Base-by-base conservation (phyloP, 495 filamentous ascomycete species). In the Beverwykella pulmonaria region DNA sequence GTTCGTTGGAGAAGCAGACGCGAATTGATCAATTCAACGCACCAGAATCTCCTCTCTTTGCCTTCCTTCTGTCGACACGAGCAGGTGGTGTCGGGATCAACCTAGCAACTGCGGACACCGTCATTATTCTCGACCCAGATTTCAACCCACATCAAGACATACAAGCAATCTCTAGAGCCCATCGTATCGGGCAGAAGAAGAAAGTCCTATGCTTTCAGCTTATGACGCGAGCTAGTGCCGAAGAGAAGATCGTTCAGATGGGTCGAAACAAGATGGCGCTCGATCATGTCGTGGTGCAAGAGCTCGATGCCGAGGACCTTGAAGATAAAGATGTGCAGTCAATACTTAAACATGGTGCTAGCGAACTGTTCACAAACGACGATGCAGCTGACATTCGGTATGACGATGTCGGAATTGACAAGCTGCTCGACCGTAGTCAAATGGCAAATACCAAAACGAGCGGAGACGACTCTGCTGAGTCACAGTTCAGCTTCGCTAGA, bases 61-160 rank as follows among this genome's bases (percentile, higher is more conserved):
- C 88, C 0, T 97, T 99, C 76, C 78, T 98, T 22, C 82, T 99
- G 0, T 96, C 92, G 0, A 99, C 94, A 17, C 88, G 94, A 65
- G 92, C 94, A 6, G 94, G 94, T 39, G 94, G 94, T 54, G 93
- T 98, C 1, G 94, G 94, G 17, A 99, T 99, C 79, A 99, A 99
- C 72, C 84, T 99, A 50, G 94, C 95, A 0, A 96, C 92, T 29
- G 94, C 94, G 2, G 94, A 99, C 71, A 99, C 95, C 0, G 94
- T 99, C 65, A 97, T 99, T 58, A 97, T 99, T 53, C 87, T 97
- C 68, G 94, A 99, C 72, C 95, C 94, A 0, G 94, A 99, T 71
- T 98, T 96, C 79, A 99, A 99, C 68, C 94, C 94, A 0, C 94
- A 98, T 70, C 94, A 98, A 75, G 94, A 99, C 72, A 91, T 98